These are phyloP conservation scores for Irpex sp. DNA, from an alignment of 1,284 basidiomycete genomes.

Conservation along the genomic window DNA sequence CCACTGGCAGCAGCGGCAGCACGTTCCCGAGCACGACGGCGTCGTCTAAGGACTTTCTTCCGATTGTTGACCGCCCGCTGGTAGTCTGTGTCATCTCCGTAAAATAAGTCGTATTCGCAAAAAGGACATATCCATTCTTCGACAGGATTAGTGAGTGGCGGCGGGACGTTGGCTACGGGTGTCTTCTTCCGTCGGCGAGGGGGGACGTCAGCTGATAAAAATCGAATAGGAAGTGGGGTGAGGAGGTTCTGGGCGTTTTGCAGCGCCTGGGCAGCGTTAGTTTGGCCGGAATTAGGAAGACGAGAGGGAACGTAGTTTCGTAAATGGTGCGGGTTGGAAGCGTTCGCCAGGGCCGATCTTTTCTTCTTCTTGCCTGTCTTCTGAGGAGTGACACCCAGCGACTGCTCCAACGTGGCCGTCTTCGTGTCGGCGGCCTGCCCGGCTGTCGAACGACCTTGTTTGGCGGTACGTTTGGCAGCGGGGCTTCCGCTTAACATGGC, in stretches of 20 bases:
- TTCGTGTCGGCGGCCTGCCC: conserved; percentile 28
- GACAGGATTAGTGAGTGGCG: conserved; percentile 52
- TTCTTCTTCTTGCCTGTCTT: conserved; percentile 79
- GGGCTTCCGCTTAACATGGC: conserved; percentile 25
- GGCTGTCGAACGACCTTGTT: conserved; percentile 30
- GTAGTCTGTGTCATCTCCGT: conserved; percentile 66
- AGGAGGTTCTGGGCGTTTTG: conserved; percentile 45
- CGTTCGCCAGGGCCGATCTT: conserved; percentile 78
- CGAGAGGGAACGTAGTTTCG: conserved; percentile 84
- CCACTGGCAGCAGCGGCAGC: conserved; percentile 50
- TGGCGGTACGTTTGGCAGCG: conserved; percentile 35
- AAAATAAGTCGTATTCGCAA: conserved; percentile 86
- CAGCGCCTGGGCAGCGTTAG: conserved; percentile 34
- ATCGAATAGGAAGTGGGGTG: conserved; percentile 57
- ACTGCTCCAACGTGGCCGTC: conserved; percentile 36
- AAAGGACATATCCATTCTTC: conserved; percentile 90
- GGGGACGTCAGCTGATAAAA: conserved; percentile 65
- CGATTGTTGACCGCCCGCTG: conserved; percentile 65
- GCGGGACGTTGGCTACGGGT: conserved; percentile 25
- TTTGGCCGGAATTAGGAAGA: conserved; percentile 54
- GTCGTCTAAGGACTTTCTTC: conserved; percentile 73
- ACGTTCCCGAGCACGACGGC: conserved; percentile 73
- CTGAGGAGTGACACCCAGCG: conserved; percentile 31
- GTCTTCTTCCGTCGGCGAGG: conserved; percentile 40
- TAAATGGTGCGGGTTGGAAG: conserved; percentile 87